These are phyloP conservation scores for Micromonas pusilla DNA, from an alignment of 139 green algal genomes.

Conservation along the genomic window DNA sequence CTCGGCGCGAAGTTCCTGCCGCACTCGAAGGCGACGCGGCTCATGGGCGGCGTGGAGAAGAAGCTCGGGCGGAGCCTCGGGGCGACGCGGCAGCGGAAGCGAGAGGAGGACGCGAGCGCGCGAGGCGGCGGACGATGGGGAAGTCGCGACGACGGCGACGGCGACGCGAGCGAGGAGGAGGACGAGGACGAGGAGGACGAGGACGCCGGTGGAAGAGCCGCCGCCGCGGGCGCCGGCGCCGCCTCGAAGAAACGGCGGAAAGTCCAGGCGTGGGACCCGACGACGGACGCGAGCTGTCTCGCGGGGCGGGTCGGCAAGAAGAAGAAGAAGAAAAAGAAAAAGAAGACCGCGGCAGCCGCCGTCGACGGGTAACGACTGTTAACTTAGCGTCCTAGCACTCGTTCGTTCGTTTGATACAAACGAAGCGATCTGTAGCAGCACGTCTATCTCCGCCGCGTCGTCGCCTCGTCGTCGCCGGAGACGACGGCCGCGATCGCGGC, in stretches of 20 bases:
- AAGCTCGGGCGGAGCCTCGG: background rate
- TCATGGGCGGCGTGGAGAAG: background rate
- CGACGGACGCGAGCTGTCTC: background rate
- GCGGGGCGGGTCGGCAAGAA: background rate
- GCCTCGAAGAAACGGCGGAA: background rate
- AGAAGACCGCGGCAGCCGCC: too few relatives aligned
- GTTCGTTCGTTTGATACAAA: too few relatives aligned
- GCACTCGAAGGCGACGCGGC: background rate
- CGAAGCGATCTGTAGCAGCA: too few relatives aligned
- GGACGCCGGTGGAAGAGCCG: background rate
- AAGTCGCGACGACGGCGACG: background rate
- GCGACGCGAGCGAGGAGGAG: background rate
- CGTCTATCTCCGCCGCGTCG: too few relatives aligned
- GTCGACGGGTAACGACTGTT: too few relatives aligned
- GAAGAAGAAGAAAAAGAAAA: background rate
- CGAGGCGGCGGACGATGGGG: background rate
- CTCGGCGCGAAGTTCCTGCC: background rate
- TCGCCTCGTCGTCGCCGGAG: too few relatives aligned
- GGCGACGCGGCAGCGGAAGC: too few relatives aligned
- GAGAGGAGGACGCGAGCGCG: background rate
- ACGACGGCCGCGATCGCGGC: too few relatives aligned
- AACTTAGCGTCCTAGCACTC: too few relatives aligned
- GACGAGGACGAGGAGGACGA: background rate
- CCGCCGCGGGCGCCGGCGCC: too few relatives aligned
- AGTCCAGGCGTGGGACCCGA: background rate